Percentiles rank a stretch among this genome's conserved stretches.
Conservation (phyloP, 495 filamentous ascomycete genomes). For the Neurospora sp. region DNA sequence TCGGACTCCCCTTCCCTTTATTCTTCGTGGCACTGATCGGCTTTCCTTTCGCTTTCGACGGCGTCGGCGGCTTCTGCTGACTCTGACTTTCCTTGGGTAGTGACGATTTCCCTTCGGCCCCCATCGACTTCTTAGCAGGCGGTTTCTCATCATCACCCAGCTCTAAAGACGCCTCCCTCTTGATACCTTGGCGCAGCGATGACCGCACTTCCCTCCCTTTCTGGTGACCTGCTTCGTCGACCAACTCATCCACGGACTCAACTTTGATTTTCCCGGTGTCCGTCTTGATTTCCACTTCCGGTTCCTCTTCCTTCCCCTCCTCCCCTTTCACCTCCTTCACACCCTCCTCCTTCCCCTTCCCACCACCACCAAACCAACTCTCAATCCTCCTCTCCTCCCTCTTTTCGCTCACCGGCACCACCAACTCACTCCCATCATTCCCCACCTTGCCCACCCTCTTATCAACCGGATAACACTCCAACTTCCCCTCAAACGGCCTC, state of each 20-base stretch:
- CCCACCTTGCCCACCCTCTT: constrained; percentile 93
- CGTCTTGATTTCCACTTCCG: constrained; percentile 17
- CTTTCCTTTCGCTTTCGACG: constrained; percentile 4
- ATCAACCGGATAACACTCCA: constrained; percentile 77
- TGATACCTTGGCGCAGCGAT: constrained; percentile 30
- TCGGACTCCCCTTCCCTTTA: constrained; percentile 35
- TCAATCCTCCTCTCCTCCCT: constrained; percentile 88
- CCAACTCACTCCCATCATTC: constrained; percentile 75
- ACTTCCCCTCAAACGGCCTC: constrained; percentile 64
- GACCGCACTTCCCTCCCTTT: constrained; percentile 1
- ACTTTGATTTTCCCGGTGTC: constrained; percentile 15
- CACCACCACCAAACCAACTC: constrained; percentile 68
- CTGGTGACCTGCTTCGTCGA: constrained; percentile 11
- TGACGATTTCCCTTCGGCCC: constrained; percentile 4
- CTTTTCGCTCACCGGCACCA: constrained; percentile 68
- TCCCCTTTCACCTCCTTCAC: constrained; percentile 27
- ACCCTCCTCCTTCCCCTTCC: constrained; percentile 1
- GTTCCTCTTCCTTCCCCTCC: background rate
- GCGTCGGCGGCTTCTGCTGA: background rate
- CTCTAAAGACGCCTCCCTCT: constrained; percentile 43
- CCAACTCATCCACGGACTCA: constrained; percentile 1
- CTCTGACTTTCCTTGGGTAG: constrained; percentile 7
- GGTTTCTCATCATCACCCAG: constrained; percentile 27
- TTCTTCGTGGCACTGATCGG: constrained; percentile 37
- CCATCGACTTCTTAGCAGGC: constrained; percentile 33